Base-by-base conservation (phyloP, 2,329 filamentous ascomycete species). In the Claviceps cyperi region DNA sequence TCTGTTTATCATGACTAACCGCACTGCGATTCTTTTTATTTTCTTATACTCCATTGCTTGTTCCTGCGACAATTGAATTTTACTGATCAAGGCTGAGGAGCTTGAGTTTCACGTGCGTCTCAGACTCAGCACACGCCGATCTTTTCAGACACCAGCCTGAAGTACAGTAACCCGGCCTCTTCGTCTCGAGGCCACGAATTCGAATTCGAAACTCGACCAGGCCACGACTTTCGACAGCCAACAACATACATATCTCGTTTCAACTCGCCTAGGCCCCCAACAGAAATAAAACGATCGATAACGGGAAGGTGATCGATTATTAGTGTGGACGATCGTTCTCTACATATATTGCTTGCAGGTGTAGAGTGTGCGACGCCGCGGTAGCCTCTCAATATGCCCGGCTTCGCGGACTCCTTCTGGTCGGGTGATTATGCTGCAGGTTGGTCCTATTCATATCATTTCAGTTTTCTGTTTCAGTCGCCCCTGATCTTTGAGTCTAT, bases 401-500 rank as follows among this genome's bases (percentile, higher is more conserved):
- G 86, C 61, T 97, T 98, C 70, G 83, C 89, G 59, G 88, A 91
- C 71, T 95, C 90, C 47, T 97, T 98, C 72, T 98, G 92, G 92
- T 95, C 92, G 54, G 80, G 81, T 65, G 92, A 98, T 77, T 97
- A 97, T 76, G 91, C 91, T 65, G 89, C 86, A 74, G 90, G 85
- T 86, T 71, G 66, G 77, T 62, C 24, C 37, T 19, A 15, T 7
- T 6, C 3, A 32, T 3, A 13, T 35, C 8, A 39, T 13, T 9
- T 38, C 5, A 4, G 28, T 8, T 15, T 21, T 45, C n/a, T 13
- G 11, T 13, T 37, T 4, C 7, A 32, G 28, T 32, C 28, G 28
- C 15, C n/a, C 17, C 11, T 4, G 6, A 5, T 14, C 3, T 9
- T 21, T 11, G 17, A 22, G 5, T 13, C 21, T 41, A 2, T 21